These are phyloP conservation scores for Trichoderma reesei DNA, from an alignment of 495 filamentous ascomycete species.

Conservation along the genomic window DNA sequence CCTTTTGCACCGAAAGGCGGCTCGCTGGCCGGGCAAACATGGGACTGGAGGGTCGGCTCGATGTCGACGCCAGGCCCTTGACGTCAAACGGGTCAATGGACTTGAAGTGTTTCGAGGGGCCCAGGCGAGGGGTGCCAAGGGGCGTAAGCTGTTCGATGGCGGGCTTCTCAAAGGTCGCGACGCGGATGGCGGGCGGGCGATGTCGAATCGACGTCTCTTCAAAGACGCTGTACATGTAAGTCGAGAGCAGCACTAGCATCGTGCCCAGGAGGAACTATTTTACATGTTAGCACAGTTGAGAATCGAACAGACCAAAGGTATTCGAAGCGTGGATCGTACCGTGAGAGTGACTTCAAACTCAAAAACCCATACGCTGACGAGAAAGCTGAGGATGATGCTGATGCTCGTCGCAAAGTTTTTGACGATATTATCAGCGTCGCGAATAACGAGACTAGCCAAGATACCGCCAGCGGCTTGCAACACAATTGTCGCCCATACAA, in stretches of 20 bases:
- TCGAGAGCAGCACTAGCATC: constrained; percentile 63
- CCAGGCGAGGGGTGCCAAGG: background rate
- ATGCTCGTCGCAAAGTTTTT: constrained; percentile 90
- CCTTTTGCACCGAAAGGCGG: background rate
- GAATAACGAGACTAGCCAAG: constrained; percentile 72
- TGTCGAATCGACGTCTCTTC: constrained; percentile 34
- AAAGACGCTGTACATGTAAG: constrained; percentile 67
- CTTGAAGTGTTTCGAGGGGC: background rate
- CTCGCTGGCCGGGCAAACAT: constrained; percentile 2
- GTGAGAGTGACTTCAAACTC: constrained; percentile 58
- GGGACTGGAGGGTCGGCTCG: constrained; percentile 9
- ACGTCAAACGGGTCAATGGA: constrained; percentile 7
- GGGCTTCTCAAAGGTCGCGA: constrained; percentile 69
- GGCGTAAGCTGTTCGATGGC: constrained; percentile 30
- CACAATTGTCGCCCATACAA: constrained; percentile 78
- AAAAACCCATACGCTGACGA: constrained; percentile 80
- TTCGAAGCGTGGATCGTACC: constrained; percentile 41
- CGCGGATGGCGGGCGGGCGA: constrained; percentile 64
- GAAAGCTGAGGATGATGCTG: constrained; percentile 72
- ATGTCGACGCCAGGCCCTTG: constrained; percentile 6
- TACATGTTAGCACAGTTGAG: constrained; percentile 12
- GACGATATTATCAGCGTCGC: constrained; percentile 77
- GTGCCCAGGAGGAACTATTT: constrained; percentile 73
- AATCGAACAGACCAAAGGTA: too few species aligned
- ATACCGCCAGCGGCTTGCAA: constrained; percentile 80